These are phyloP conservation scores for Dalbergia oliveri DNA, from an alignment of 306 rosid genomes.

Conservation along the genomic window DNA sequence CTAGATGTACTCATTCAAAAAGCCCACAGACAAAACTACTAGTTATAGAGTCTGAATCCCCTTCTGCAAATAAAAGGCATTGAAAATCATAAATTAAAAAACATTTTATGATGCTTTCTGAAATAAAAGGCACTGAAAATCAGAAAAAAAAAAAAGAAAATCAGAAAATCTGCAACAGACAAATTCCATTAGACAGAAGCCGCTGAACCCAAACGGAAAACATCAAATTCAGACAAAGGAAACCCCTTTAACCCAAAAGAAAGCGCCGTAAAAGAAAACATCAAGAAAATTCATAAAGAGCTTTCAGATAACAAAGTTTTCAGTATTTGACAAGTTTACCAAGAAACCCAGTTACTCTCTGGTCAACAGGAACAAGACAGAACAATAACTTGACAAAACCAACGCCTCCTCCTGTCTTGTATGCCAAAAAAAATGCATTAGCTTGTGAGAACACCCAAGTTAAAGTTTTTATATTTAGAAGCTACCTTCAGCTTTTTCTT, in stretches of 20 bases:
- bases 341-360: conserved; percentile 42
- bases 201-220: conserved; percentile 51
- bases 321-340: conserved; percentile 29
- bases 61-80: not conserved
- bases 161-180: conserved; percentile 46
- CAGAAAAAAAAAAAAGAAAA: not conserved
- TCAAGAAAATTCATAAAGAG: conserved; percentile 35
- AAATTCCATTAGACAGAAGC: conserved; percentile 47
- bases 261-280: not conserved
- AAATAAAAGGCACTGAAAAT: conserved; percentile 45
- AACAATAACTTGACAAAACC: conserved; percentile 29
- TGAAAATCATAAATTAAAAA: not conserved
- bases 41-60: conserved; percentile 44
- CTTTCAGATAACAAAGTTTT: conserved; percentile 38
- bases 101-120: conserved; percentile 16
- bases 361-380: conserved; percentile 35
- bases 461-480: conserved; percentile 48
- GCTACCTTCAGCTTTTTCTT: conserved; percentile 46
- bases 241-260: conserved; percentile 35
- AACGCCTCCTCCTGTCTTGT: conserved; percentile 27
- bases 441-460: conserved; percentile 40
- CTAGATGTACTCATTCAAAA: conserved; percentile 36
- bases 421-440: conserved; percentile 42
- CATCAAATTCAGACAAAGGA: conserved; percentile 41
- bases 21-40: conserved; percentile 37